Conservation (phyloP, 495 filamentous ascomycete species). For the Neurospora pannonica region DNA sequence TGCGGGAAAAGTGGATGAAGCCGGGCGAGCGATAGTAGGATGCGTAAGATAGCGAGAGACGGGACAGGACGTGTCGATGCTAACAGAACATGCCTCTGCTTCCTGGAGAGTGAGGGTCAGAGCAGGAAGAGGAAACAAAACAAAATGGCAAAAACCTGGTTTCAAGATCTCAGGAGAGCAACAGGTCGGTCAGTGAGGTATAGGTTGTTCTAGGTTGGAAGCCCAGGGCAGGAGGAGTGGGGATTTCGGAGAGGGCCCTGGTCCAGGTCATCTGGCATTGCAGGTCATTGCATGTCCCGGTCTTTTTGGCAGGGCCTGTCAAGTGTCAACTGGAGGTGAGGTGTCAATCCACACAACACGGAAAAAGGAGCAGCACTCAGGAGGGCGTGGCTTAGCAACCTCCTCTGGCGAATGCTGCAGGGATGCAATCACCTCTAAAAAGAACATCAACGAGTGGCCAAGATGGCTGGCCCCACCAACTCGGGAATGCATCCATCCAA, state of each 20-base stretch:
- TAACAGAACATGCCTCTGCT: neutral
- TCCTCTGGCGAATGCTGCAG: neutral
- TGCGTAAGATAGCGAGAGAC: neutral
- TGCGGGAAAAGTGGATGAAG: neutral
- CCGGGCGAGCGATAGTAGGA: neutral
- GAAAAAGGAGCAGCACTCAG: neutral
- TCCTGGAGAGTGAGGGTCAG: constrained; percentile 3
- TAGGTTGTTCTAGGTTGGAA: neutral
- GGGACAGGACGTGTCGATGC: neutral
- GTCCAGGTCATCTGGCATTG: neutral
- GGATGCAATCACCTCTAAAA: neutral
- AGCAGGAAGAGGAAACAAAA: constrained; percentile 6
- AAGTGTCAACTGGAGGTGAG: neutral
- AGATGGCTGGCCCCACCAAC: neutral
- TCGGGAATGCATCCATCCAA: neutral
- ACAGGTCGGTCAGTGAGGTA: neutral
- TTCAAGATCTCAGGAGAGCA: constrained; percentile 18
- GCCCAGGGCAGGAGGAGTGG: neutral
- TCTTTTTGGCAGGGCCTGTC: neutral
- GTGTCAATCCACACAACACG: neutral
- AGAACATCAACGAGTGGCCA: neutral
- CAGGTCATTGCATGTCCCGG: neutral
- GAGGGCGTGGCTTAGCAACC: neutral
- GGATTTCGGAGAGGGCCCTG: neutral
- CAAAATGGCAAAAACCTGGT: constrained; percentile 14